Conservation (phyloP, 495 filamentous ascomycete genomes). For the Penicillium herquei region DNA sequence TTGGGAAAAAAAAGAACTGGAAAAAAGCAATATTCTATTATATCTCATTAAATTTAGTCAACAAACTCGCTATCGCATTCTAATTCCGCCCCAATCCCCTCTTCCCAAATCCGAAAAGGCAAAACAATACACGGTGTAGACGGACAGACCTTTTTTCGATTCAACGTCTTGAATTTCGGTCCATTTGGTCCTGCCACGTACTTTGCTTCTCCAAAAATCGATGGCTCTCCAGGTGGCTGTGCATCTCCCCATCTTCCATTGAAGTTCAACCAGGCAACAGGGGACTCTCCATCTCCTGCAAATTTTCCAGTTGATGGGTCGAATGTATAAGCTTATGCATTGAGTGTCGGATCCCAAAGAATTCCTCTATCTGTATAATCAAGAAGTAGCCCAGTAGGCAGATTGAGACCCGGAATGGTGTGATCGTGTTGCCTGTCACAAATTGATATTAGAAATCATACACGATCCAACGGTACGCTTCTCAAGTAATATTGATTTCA, state of each 20-base stretch:
- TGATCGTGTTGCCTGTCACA: slow-evolving; percentile 50
- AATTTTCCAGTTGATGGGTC: slow-evolving; percentile 37
- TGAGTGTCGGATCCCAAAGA: slow-evolving; percentile 54
- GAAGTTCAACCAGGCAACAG: slow-evolving; percentile 52
- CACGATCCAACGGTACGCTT: no score
- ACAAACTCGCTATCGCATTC: no score
- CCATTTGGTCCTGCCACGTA: slow-evolving; percentile 55
- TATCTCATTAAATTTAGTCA: no score
- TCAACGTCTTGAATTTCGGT: slow-evolving; percentile 51
- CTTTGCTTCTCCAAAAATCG: slow-evolving; percentile 49
- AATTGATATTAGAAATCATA: neutral
- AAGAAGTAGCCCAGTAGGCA: slow-evolving; percentile 58
- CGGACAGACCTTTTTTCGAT: slow-evolving; percentile 47
- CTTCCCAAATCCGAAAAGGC: slow-evolving; percentile 27
- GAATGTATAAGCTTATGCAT: slow-evolving; percentile 52
- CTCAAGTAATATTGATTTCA: neutral
- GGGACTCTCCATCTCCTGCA: slow-evolving; percentile 35
- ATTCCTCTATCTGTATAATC: slow-evolving; percentile 57
- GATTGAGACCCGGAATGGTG: slow-evolving; percentile 63
- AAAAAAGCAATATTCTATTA: no score
- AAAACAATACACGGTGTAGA: slow-evolving; percentile 34
- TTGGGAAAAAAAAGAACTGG: no score
- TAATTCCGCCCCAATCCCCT: neutral
- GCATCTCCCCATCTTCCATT: slow-evolving; percentile 59
- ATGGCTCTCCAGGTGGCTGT: slow-evolving; percentile 50